phyloP scores from a whole-genome alignment of 805 yeast genomes.

The Teunomyces cretensis region DNA sequence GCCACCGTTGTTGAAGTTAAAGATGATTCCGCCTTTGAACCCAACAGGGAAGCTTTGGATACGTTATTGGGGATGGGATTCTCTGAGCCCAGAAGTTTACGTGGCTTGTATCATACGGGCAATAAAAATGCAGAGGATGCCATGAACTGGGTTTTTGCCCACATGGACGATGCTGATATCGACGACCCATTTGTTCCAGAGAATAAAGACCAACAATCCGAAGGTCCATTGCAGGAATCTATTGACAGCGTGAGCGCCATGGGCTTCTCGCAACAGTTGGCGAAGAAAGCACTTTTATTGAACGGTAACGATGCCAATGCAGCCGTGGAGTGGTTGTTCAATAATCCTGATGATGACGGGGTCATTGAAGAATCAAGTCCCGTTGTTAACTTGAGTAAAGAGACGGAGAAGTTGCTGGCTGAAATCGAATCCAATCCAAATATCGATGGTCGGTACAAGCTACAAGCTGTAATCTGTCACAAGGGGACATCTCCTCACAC shows the following conservation, averaged over 20 bases:
- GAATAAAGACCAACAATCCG: slow-evolving; percentile 20
- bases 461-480: slow-evolving; percentile 77
- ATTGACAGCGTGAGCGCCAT: slow-evolving; percentile 56
- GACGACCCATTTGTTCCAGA: slow-evolving; percentile 55
- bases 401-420: slow-evolving; percentile 14
- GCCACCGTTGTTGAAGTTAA: slow-evolving; percentile 19
- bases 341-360: slow-evolving; percentile 77
- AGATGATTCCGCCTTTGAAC: slow-evolving; percentile 36
- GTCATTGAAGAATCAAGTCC: slow-evolving; percentile 31
- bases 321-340: slow-evolving; percentile 90
- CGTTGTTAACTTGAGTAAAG: slow-evolving; percentile 28
- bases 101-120: slow-evolving; percentile 73
- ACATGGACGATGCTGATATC: slow-evolving; percentile 80
- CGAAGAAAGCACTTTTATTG: slow-evolving; percentile 69
- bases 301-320: slow-evolving; percentile 63
- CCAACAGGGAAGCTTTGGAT: slow-evolving; percentile 55
- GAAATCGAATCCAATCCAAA: slow-evolving; percentile 11
- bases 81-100: slow-evolving; percentile 58
- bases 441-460: slow-evolving; percentile 37
- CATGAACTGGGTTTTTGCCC: slow-evolving; percentile 86
- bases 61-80: slow-evolving; percentile 85
- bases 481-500: slow-evolving; percentile 89
- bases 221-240: slow-evolving; percentile 32
- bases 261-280: slow-evolving; percentile 73
- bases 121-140: slow-evolving; percentile 68